A percentile compares a stretch with the other conserved stretches of the same genome.
Conservation (phyloP, 148 eudicot genomes). For the Amaranthus palmeri region DNA sequence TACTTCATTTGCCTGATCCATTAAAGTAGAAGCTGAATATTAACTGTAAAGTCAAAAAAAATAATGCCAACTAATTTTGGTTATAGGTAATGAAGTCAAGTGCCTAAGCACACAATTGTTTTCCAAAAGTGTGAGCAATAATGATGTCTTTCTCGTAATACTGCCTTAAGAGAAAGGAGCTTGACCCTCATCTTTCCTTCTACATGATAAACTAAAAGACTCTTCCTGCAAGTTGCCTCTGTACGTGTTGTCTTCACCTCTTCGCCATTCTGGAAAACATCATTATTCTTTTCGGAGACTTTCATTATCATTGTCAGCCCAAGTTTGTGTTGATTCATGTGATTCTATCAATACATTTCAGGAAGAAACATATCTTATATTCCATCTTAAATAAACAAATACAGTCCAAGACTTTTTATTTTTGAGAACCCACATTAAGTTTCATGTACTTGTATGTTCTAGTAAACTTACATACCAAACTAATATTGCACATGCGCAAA, state of each 20-base stretch:
- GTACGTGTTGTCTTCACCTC: neutral
- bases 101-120: neutral
- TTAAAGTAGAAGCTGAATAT: neutral
- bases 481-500: too few species aligned
- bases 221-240: neutral
- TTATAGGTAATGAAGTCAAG: too few species aligned
- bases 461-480: too few species aligned
- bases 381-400: too few species aligned
- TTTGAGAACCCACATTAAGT: too few species aligned
- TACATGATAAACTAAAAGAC: neutral
- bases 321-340: conserved; percentile 16
- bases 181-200: neutral
- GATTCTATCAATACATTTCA: conserved; percentile 26
- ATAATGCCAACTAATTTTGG: neutral
- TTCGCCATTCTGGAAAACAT: neutral
- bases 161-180: neutral
- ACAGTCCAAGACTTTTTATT: too few species aligned
- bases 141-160: too few species aligned
- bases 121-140: too few species aligned
- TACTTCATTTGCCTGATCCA: too few species aligned
- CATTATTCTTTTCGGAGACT: neutral
- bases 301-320: neutral
- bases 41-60: neutral
- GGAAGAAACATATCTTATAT: too few species aligned
- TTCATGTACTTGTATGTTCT: too few species aligned